phyloP scores from a whole-genome alignment of 1,139 yeast genomes.

The Nakaseomyces bracarensis region DNA sequence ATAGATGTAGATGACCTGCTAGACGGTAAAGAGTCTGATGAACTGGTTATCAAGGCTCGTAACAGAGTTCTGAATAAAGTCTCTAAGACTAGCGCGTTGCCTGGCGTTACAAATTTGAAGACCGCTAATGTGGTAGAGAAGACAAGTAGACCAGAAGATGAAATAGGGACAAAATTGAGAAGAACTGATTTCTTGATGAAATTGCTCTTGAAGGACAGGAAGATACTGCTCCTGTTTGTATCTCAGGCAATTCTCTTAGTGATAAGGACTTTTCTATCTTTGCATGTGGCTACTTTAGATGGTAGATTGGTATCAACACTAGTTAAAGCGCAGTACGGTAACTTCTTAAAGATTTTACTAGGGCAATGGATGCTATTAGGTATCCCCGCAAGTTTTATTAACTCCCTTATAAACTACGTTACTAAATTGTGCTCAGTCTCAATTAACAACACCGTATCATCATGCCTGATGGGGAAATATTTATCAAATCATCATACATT shows the following conservation, averaged over 20 bases:
- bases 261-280: constrained; percentile 62
- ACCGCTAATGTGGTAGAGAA: constrained; percentile 6
- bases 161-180: constrained; percentile 4
- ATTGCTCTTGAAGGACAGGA: constrained; percentile 25
- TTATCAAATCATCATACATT: constrained; percentile 28
- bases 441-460: constrained; percentile 59
- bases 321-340: constrained; percentile 59
- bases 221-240: constrained; percentile 33
- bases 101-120: background rate
- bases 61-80: background rate
- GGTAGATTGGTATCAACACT: constrained; percentile 79
- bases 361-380: constrained; percentile 80
- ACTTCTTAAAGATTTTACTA: constrained; percentile 51
- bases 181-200: constrained; percentile 21
- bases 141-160: background rate
- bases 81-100: background rate
- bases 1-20: constrained; percentile 6
- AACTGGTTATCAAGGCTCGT: constrained; percentile 1
- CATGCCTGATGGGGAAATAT: constrained; percentile 46
- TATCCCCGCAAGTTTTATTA: constrained; percentile 76
- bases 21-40: constrained; percentile 1
- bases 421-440: constrained; percentile 60
- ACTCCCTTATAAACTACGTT: constrained; percentile 64
- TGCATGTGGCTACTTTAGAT: constrained; percentile 80
- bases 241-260: constrained; percentile 58